phyloP scores from a whole-genome alignment of 2,329 filamentous ascomycete species.

The Simplicillium aogashimaense region DNA sequence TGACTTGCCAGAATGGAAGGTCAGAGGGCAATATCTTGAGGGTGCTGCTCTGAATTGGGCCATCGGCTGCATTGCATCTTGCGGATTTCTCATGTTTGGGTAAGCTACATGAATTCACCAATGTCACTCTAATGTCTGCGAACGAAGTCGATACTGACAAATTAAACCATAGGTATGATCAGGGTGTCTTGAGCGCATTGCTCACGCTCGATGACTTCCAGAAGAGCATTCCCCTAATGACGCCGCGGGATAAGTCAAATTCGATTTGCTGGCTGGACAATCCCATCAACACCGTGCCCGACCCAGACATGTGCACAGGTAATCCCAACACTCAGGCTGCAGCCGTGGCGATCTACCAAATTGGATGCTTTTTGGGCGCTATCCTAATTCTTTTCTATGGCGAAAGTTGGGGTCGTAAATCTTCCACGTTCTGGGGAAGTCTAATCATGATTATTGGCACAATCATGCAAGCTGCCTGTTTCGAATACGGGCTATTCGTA shows the following conservation, averaged over 20 bases:
- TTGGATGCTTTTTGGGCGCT: constrained; percentile 18
- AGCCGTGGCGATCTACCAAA: constrained; percentile 16
- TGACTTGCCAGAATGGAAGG: constrained; percentile 7
- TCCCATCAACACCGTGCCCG: constrained; percentile 6
- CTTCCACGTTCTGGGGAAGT: constrained; percentile 20
- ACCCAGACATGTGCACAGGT: constrained; percentile 14
- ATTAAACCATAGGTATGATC: constrained; percentile 16
- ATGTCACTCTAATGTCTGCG: too few relatives aligned
- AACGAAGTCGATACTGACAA: too few relatives aligned
- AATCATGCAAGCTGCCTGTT: constrained; percentile 14
- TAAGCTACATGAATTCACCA: too few relatives aligned
- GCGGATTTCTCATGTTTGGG: constrained; percentile 16
- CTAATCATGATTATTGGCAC: constrained; percentile 19
- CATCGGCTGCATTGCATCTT: constrained; percentile 18
- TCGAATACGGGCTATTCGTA: constrained; percentile 15
- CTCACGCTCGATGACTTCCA: constrained; percentile 17
- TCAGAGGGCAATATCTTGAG: constrained; percentile 12
- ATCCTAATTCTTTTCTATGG: constrained; percentile 18
- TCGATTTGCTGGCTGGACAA: constrained; percentile 14
- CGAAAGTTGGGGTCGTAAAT: constrained; percentile 19
- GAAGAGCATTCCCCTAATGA: constrained; percentile 14
- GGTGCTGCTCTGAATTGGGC: constrained; percentile 14
- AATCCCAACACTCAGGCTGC: constrained; percentile 17
- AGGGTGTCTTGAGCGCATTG: constrained; percentile 17
- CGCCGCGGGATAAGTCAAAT: constrained; percentile 14